Percentiles rank a stretch among this genome's conserved stretches.
Evolutionary conservation across 768 basidiomycete genomes (phyloP).

Genomic region (Dioszegia hungarica): DNA sequence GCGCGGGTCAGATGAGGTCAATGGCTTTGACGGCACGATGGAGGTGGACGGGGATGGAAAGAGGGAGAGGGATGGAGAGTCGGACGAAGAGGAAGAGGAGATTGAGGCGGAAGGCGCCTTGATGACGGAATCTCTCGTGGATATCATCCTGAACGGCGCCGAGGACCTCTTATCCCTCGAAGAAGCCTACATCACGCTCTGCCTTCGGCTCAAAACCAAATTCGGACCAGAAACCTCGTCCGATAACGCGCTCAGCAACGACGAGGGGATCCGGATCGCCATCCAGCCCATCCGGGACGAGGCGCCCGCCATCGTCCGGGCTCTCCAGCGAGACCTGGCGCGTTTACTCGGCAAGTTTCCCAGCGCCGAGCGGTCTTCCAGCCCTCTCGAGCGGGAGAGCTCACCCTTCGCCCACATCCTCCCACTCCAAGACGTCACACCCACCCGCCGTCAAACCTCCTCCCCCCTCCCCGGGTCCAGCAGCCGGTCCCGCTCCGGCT

Average conservation of each 20-base stretch:
- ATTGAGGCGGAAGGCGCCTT: conserved; percentile 28
- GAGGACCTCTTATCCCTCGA: conserved; percentile 47
- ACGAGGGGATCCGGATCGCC: conserved; percentile 13
- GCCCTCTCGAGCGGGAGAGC: conserved; percentile 12
- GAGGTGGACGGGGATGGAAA: not conserved
- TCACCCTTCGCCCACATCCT: conserved; percentile 24
- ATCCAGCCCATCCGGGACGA: conserved; percentile 32
- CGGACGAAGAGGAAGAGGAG: conserved; percentile 26
- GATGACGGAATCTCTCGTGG: conserved; percentile 31
- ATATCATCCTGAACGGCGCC: conserved; percentile 39
- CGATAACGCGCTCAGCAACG: not conserved
- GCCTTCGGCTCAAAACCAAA: conserved; percentile 18
- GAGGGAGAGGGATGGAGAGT: not conserved
- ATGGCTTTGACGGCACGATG: conserved; percentile 18
- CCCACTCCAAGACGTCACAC: conserved; percentile 13
- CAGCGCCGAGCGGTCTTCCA: conserved; percentile 1
- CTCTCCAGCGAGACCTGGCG: conserved; percentile 38
- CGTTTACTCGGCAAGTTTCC: conserved; percentile 33
- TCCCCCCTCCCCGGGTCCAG: conserved; percentile 10
- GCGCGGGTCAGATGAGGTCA: not conserved
- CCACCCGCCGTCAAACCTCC: conserved; percentile 7
- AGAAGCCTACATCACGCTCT: conserved; percentile 44
- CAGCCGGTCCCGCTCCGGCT: conserved; percentile 36
- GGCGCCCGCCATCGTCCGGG: conserved; percentile 38
- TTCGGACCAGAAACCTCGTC: conserved; percentile 5